phyloP scores from a whole-genome alignment of 2,329 filamentous ascomycete genomes.

The Bisporella sp. region DNA sequence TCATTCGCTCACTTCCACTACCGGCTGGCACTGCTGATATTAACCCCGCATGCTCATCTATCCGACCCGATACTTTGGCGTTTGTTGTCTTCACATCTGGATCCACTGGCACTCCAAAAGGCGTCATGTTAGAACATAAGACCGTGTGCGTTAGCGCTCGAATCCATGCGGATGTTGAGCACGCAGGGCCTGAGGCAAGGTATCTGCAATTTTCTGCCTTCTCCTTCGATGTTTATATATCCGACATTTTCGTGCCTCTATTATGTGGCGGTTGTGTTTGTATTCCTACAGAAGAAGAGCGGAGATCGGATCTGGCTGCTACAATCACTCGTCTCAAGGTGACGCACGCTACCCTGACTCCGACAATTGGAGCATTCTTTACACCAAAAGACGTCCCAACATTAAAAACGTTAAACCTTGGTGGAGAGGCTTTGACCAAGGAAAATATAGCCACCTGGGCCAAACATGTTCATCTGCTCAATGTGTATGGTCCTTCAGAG shows the following conservation, averaged over 20 bases:
- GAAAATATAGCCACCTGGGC: too few species aligned
- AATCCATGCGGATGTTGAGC: neutral
- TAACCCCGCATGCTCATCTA: neutral
- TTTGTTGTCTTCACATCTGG: conserved; percentile 12
- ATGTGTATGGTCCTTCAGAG: too few species aligned
- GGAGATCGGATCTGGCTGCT: neutral
- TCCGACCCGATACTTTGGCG: neutral
- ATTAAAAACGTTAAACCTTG: neutral
- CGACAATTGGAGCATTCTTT: conserved; percentile 1
- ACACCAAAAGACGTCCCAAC: neutral
- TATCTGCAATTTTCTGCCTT: conserved; percentile 9
- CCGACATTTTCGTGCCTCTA: neutral
- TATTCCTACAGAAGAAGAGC: conserved; percentile 7
- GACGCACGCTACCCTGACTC: neutral
- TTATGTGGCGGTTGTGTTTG: conserved; percentile 8
- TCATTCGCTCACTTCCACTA: neutral
- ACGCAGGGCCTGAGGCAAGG: conserved; percentile 2
- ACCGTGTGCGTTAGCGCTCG: conserved; percentile 8
- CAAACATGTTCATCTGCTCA: too few species aligned
- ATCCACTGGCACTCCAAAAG: conserved; percentile 12
- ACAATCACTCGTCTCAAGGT: conserved; percentile 3
- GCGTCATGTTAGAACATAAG: conserved; percentile 29
- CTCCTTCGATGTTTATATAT: conserved; percentile 9
- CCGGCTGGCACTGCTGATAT: neutral
- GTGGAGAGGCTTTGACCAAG: neutral